Evolutionary conservation across 805 yeast species (phyloP).

Genomic region (Candida gorgasii): DNA sequence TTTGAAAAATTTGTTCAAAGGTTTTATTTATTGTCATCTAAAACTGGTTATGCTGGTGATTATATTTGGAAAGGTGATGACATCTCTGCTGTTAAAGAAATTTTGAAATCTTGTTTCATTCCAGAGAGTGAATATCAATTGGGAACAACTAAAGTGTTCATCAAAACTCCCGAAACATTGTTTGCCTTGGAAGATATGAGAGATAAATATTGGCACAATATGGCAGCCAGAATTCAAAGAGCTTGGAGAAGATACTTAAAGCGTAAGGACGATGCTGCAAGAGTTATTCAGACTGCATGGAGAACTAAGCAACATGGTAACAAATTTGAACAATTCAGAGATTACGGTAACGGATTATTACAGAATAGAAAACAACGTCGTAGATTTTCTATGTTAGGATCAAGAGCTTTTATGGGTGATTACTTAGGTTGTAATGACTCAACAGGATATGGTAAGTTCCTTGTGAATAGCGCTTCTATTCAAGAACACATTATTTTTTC

Average conservation of each 20-base stretch:
- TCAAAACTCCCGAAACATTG: conserved; percentile 94
- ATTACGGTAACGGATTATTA: conserved; percentile 72
- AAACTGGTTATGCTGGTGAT: conserved; percentile 89
- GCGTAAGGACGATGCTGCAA: conserved; percentile 85
- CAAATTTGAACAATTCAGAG: conserved; percentile 80
- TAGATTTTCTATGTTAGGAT: conserved; percentile 81
- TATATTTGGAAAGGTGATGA: conserved; percentile 61
- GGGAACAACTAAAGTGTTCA: conserved; percentile 90
- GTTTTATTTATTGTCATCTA: conserved; percentile 81
- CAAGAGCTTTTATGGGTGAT: conserved; percentile 92
- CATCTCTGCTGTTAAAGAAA: conserved; percentile 51
- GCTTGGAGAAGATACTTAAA: conserved; percentile 89
- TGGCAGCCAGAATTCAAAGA: conserved; percentile 96
- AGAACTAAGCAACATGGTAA: conserved; percentile 79
- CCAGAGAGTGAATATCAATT: conserved; percentile 83
- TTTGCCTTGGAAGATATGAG: conserved; percentile 95
- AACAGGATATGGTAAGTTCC: conserved; percentile 69
- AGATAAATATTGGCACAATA: conserved; percentile 95
- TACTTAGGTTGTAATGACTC: conserved; percentile 80
- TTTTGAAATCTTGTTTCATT: conserved; percentile 58
- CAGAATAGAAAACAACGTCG: conserved; percentile 86
- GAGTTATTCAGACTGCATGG: conserved; percentile 77
- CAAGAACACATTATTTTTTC: conserved; percentile 75
- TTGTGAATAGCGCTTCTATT: conserved; percentile 69
- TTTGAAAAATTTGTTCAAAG: conserved; percentile 95